Base-by-base conservation (phyloP, 2,329 filamentous ascomycete genomes). In the Macrophomina pseudophaseolina region DNA sequence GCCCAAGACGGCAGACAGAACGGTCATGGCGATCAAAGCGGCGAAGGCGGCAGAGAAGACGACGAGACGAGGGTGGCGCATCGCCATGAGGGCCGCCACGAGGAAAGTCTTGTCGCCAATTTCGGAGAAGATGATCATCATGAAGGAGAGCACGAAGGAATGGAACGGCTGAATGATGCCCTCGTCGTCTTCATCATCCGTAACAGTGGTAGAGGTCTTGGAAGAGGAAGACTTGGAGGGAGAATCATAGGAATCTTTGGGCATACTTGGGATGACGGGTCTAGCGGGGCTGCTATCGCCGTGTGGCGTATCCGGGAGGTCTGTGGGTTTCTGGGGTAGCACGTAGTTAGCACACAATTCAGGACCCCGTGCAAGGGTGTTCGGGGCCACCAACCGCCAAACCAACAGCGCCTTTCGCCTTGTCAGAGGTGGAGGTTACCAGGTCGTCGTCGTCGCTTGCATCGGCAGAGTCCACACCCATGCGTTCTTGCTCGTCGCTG, bases 91-190 rank as follows among this genome's bases (percentile, higher is more conserved):
- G 7, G 94, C 94, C 6, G 95, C 95, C 28, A 99, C 93, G 51
- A 99, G 86, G 83, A 99, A 99, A 0, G 95, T 99, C 82, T 99
- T 99, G 86, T 99, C 95, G 70, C 95, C 95, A 73, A 99, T 89
- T 78, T 99, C 95, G 54, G 94, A 97, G 73, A 98, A 91, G 69
- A 98, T 83, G 73, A 99, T 99, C 95, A 98, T 99, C 67, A 94
- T 94, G 68, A 97, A 88, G 16, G 95, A 97, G 38, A 98, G 88
- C 12, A 97, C 75, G 74, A 95, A 96, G 4, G 95, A 98, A 78
- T 99, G 94, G 73, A 89, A 83, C 18, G 92, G 92, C 69, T 89
- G 90, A 68, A 94, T 93, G 48, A 94, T 82, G 67, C 89, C 88
- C 33, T 83, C 81, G 4, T 76, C 76, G 40, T 69, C 56, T 65